These are phyloP conservation scores for Platanthera zijinensis DNA, from an alignment of 106 monocot genomes.

Conservation along the genomic window DNA sequence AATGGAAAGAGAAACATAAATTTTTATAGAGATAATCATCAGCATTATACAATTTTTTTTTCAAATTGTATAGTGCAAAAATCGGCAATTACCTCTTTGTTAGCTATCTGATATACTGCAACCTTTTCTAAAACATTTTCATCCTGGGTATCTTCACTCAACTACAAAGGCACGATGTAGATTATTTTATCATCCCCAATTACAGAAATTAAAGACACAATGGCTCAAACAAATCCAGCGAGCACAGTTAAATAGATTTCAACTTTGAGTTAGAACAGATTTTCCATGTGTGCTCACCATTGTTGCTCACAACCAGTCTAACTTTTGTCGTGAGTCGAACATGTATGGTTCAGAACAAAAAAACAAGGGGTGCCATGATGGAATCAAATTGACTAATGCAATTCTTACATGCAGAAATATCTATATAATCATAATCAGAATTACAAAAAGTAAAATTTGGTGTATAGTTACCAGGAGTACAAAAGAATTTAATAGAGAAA, in stretches of 20 bases:
- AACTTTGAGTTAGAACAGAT: no score
- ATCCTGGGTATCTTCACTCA: slow-evolving; percentile 63
- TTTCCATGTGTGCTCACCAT: no score
- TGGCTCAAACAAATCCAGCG: no score
- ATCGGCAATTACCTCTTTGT: slow-evolving; percentile 65
- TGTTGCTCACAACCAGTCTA: no score
- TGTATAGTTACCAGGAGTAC: no score
- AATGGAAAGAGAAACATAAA: not conserved
- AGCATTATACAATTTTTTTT: not conserved
- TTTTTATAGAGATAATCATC: slow-evolving; percentile 4
- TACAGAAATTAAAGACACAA: no score
- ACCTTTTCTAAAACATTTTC: slow-evolving; percentile 63
- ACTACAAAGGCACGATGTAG: slow-evolving; percentile 26
- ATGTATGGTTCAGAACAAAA: not conserved
- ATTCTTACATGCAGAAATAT: not conserved
- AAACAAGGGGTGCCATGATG: not conserved
- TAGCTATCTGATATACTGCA: slow-evolving; percentile 79
- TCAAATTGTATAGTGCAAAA: not conserved
- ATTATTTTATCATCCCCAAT: not conserved
- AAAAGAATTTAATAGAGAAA: no score
- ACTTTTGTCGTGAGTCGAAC: no score
- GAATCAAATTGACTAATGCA: not conserved
- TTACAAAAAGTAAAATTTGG: not conserved
- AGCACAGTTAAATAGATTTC: no score
- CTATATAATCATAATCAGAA: not conserved